A percentile compares a stretch with the other conserved stretches of the same genome.
phyloP scores from a whole-genome alignment of 164 flowering plant species.

The Berberis thunbergii region DNA sequence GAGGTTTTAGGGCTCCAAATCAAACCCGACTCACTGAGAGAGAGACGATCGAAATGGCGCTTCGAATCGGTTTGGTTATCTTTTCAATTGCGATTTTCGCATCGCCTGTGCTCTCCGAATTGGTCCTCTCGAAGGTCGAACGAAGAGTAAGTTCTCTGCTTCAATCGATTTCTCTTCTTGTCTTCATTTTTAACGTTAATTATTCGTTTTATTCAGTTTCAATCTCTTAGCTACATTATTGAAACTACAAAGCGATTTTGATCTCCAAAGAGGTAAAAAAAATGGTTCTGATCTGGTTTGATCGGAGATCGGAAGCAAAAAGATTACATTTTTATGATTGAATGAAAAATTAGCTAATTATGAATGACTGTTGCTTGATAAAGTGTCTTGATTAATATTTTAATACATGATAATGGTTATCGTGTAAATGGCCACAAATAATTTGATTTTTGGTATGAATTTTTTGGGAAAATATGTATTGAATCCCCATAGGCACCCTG shows the following conservation, averaged over 20 bases:
- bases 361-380: no score
- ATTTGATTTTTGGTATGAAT: no score
- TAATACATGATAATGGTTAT: no score
- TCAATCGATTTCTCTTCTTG: not conserved
- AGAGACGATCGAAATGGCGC: not conserved
- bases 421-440: no score
- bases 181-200: no score
- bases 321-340: no score
- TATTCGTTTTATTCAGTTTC: not conserved
- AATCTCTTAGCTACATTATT: not conserved
- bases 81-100: slow-evolving; percentile 20
- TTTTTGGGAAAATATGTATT: no score
- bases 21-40: not conserved
- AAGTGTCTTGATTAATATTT: no score
- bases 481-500: no score
- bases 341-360: no score
- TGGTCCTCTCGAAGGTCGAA: slow-evolving; percentile 69
- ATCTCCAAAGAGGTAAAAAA: not conserved
- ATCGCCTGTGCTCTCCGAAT: slow-evolving; percentile 52
- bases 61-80: not conserved
- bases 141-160: slow-evolving; percentile 51
- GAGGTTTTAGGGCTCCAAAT: slow-evolving; percentile 11
- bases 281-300: not conserved
- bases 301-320: not conserved
- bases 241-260: not conserved